phyloP scores from a whole-genome alignment of 2,329 filamentous ascomycete species.

The Aureobasidium zeae region DNA sequence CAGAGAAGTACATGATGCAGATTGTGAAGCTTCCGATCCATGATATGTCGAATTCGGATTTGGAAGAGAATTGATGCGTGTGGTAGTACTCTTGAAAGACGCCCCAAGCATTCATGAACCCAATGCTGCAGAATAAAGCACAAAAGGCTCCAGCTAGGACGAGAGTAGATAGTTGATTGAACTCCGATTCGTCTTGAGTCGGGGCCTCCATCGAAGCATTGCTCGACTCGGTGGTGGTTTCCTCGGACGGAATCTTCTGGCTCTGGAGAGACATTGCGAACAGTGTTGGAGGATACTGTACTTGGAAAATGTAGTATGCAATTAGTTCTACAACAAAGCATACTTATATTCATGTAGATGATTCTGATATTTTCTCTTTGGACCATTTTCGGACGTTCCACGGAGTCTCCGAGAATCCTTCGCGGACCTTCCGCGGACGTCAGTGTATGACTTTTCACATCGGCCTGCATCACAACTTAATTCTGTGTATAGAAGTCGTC shows the following conservation, averaged over 20 bases:
- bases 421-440: not conserved
- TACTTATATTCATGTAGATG: not conserved
- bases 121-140: slow-evolving; percentile 22
- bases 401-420: not conserved
- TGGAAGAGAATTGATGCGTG: slow-evolving; percentile 17
- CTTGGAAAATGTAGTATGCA: not conserved
- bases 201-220: not conserved
- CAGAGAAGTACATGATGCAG: slow-evolving; percentile 23
- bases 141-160: slow-evolving; percentile 18
- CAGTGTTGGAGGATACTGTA: too few species aligned
- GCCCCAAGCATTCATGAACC: slow-evolving; percentile 24
- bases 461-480: too few species aligned
- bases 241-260: not conserved
- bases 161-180: not conserved
- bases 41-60: slow-evolving; percentile 23
- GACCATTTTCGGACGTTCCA: not conserved
- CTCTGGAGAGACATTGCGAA: not conserved
- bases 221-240: not conserved
- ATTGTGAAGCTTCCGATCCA: slow-evolving; percentile 25
- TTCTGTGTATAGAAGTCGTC: too few species aligned
- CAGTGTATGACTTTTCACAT: too few species aligned
- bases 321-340: not conserved
- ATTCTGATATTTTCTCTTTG: not conserved
- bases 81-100: slow-evolving; percentile 24
- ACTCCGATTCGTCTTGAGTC: not conserved